Evolutionary conservation across 768 basidiomycete genomes (phyloP).

Genomic region (Guyanaporus albipodus): DNA sequence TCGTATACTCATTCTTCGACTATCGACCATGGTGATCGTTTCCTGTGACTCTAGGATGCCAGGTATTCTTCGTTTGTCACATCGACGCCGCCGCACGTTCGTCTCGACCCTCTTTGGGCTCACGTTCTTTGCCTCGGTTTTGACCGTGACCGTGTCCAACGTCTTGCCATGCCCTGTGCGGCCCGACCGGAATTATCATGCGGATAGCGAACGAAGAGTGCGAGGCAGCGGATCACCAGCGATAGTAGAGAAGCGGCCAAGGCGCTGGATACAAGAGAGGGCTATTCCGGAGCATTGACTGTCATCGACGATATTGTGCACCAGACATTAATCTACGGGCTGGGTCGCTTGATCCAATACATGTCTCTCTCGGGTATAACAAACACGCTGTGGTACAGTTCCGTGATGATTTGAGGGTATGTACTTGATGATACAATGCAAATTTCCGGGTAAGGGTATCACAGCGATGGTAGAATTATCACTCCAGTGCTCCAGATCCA

Average conservation of each 20-base stretch:
- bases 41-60: conserved; percentile 53
- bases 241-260: conserved; percentile 59
- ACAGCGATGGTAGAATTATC: conserved; percentile 11
- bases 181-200: conserved; percentile 50
- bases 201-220: conserved; percentile 44
- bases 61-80: conserved; percentile 55
- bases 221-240: conserved; percentile 28
- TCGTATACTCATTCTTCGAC: no score
- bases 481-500: conserved; percentile 15
- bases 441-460: conserved; percentile 26
- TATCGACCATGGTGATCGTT: conserved; percentile 39
- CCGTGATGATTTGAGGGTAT: conserved; percentile 20
- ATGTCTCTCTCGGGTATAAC: conserved; percentile 11
- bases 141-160: conserved; percentile 78
- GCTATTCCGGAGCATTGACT: conserved; percentile 14
- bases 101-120: conserved; percentile 76
- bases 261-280: conserved; percentile 82
- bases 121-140: conserved; percentile 72
- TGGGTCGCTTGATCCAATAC: neutral
- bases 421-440: conserved; percentile 28
- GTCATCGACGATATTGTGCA: neutral
- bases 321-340: neutral
- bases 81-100: conserved; percentile 61
- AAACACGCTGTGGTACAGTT: conserved; percentile 23
- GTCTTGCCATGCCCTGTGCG: conserved; percentile 80